Conservation (phyloP, 2,329 filamentous ascomycete genomes). For the Coleophoma crateriformis region DNA sequence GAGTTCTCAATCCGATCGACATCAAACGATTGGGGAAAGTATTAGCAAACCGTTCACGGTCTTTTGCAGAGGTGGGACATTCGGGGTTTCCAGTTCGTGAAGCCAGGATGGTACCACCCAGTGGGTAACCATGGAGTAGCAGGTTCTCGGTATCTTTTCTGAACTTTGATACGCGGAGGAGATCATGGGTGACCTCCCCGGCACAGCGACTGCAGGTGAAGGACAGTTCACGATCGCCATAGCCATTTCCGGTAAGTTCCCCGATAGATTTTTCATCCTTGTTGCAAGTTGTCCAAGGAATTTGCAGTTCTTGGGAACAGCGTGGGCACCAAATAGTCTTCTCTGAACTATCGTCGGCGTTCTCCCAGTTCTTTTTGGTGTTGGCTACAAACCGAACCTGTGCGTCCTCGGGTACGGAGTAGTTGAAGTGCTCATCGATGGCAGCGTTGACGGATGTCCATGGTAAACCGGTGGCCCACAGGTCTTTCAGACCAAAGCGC, state of each 20-base stretch:
- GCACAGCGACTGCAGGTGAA: slow-evolving; percentile 45
- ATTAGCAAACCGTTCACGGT: slow-evolving; percentile 19
- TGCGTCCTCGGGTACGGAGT: slow-evolving; percentile 38
- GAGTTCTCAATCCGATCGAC: slow-evolving; percentile 34
- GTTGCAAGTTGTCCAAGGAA: slow-evolving; percentile 57
- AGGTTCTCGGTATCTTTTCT: slow-evolving; percentile 46
- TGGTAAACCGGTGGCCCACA: slow-evolving; percentile 60
- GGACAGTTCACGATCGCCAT: slow-evolving; percentile 51
- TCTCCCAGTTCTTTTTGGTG: slow-evolving; percentile 54
- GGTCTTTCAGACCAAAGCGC: slow-evolving; percentile 42
- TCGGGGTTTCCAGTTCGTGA: slow-evolving; percentile 44
- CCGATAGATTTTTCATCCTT: slow-evolving; percentile 28
- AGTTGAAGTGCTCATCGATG: slow-evolving; percentile 56
- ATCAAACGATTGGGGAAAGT: slow-evolving; percentile 56
- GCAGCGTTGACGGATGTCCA: slow-evolving; percentile 53
- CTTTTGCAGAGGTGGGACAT: slow-evolving; percentile 15
- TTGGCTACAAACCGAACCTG: slow-evolving; percentile 38
- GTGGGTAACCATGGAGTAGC: slow-evolving; percentile 40
- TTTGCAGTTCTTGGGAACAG: slow-evolving; percentile 36
- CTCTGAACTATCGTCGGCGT: slow-evolving; percentile 40
- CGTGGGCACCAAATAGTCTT: slow-evolving; percentile 50
- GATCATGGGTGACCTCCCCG: slow-evolving; percentile 46
- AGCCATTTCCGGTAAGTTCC: slow-evolving; percentile 44
- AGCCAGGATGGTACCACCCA: slow-evolving; percentile 64
- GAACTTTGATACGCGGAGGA: slow-evolving; percentile 58